These are phyloP conservation scores for Talaromyces adpressus DNA, from an alignment of 495 filamentous ascomycete species.

Conservation along the genomic window DNA sequence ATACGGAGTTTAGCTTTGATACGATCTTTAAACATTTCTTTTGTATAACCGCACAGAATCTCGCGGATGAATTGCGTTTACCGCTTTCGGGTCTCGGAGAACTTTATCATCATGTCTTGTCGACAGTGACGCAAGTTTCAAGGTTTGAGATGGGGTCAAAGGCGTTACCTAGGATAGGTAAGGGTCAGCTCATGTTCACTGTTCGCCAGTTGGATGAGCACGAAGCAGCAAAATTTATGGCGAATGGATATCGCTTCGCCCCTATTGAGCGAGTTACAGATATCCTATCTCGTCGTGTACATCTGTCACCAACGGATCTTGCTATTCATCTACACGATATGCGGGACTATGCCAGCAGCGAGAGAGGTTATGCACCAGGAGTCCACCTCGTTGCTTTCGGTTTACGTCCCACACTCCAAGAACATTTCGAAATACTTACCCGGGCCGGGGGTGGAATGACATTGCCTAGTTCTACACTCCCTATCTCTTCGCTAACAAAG, in stretches of 20 bases:
- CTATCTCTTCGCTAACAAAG: slow-evolving; percentile 45
- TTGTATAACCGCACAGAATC: slow-evolving; percentile 67
- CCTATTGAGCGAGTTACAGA: slow-evolving; percentile 59
- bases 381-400: slow-evolving; percentile 73
- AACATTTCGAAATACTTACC: slow-evolving; percentile 70
- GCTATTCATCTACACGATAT: slow-evolving; percentile 52
- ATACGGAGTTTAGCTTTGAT: slow-evolving; percentile 55
- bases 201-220: slow-evolving; percentile 58
- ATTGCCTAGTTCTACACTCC: slow-evolving; percentile 58
- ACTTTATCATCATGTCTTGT: slow-evolving; percentile 71
- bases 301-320: slow-evolving; percentile 53
- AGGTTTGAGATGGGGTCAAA: slow-evolving; percentile 13
- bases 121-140: slow-evolving; percentile 46
- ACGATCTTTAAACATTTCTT: slow-evolving; percentile 81
- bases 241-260: slow-evolving; percentile 72
- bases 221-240: slow-evolving; percentile 56
- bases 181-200: slow-evolving; percentile 73
- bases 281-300: slow-evolving; percentile 61
- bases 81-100: slow-evolving; percentile 59
- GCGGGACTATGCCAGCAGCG: slow-evolving; percentile 45
- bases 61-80: slow-evolving; percentile 59
- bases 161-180: slow-evolving; percentile 34
- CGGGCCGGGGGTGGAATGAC: slow-evolving; percentile 55
- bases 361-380: slow-evolving; percentile 51
- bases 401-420: slow-evolving; percentile 57